Base-by-base conservation (phyloP, 192 early-diverging fungal species). In the Podila horticola region DNA sequence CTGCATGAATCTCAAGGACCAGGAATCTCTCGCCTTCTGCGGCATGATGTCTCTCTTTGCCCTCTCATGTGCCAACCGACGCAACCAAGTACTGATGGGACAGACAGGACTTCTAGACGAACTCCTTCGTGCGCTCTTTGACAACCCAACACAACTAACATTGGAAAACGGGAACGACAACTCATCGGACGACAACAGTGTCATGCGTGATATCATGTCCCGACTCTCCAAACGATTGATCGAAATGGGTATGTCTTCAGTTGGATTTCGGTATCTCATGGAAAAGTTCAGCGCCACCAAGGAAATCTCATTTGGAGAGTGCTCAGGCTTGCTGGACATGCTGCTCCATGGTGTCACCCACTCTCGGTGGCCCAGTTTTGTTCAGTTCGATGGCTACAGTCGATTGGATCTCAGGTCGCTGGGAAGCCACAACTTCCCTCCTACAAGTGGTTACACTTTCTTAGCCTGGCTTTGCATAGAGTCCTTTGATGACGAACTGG, bases 401-500 rank as follows among this genome's bases (percentile, higher is more conserved):
- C 85, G 84, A 17, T 58, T 90, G 4, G 79, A 89, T 31, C 64
- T 91, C n/a, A 71, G 72, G 8, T 74, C 82, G 7, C 58, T 88
- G 2, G 72, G 79, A 7, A 65, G 75, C 15, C 69, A 86, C 29
- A 82, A 82, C 19, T 91, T 93, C 66, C 91, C 91, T 6, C 90
- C 91, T 20, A 70, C 68, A 11, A 83, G 30, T 33, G 89, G 89
- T 31, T 93, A 93, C 66, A 90, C 90, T 3, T 84, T 92, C 55
- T 64, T 91, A 55, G 62, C 67, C 4, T 93, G 92, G 92, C 58
- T 93, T 36, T 86, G 87, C 49, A 84, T 93, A 30, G 89, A 93
- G 77, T 83, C 74, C 31, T 83, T 83, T 50, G 91, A 91, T 52
- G 74, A 82, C 19, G 62, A 75, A 7, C 50, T 71, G 1, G 67